Percentiles rank a stretch among this genome's conserved stretches.
phyloP scores from a whole-genome alignment of 2,329 filamentous ascomycete genomes.

The Xenoacremonium recifei region DNA sequence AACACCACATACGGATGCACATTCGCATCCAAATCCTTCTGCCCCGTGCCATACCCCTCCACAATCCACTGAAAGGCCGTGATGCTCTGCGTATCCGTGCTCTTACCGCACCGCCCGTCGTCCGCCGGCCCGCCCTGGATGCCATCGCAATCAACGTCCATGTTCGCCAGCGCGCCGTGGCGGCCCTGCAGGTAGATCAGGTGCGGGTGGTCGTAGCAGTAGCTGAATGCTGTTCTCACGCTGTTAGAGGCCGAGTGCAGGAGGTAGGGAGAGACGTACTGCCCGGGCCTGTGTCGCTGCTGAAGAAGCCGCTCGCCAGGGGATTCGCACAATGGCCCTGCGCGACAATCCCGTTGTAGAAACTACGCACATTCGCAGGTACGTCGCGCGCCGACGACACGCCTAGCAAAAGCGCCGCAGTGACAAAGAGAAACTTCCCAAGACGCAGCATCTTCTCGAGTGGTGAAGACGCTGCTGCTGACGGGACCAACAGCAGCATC shows the following conservation, averaged over 20 bases:
- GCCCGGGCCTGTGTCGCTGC: constrained; percentile 33
- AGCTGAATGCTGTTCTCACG: constrained; percentile 33
- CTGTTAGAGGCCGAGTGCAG: background rate
- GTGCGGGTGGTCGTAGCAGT: constrained; percentile 47
- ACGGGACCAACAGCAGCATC: too few relatives aligned
- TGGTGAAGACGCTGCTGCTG: too few relatives aligned
- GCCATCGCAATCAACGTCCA: constrained; percentile 61
- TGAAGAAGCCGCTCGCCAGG: constrained; percentile 41
- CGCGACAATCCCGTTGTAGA: constrained; percentile 39
- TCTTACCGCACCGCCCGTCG: constrained; percentile 44
- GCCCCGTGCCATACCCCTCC: constrained; percentile 33
- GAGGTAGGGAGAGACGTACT: constrained; percentile 32
- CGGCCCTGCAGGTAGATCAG: constrained; percentile 49
- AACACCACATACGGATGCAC: constrained; percentile 54
- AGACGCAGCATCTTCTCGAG: too few relatives aligned
- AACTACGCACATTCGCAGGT: constrained; percentile 38
- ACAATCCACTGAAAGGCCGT: constrained; percentile 47
- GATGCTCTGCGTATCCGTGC: constrained; percentile 41
- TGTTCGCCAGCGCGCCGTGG: constrained; percentile 44
- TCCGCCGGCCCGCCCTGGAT: constrained; percentile 37
- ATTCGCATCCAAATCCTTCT: constrained; percentile 48
- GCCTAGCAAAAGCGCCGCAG: constrained; percentile 18
- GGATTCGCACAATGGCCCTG: constrained; percentile 37
- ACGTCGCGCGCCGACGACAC: constrained; percentile 31
- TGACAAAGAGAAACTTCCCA: too few relatives aligned